Base-by-base conservation (phyloP, 2,329 filamentous ascomycete genomes). In the Pseudogymnoascus sp. region DNA sequence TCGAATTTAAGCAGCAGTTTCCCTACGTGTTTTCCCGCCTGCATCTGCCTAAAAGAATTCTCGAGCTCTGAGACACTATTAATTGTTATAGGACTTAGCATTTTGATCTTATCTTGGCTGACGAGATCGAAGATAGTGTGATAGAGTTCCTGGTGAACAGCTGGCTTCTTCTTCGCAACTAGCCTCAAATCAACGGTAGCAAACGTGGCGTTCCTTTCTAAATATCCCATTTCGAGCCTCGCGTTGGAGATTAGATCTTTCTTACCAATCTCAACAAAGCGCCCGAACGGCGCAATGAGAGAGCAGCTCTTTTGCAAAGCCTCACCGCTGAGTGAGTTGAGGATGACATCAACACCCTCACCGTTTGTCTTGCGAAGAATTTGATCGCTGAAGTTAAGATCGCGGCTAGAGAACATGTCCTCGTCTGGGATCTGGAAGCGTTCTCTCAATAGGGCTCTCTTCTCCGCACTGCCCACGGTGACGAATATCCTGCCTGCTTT, bases 281-380 rank as follows among this genome's bases (percentile, higher is more conserved):
- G 65, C 2, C 75, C 75, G 48, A 71, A 72, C 0, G 67, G 66
- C 4, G 73, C 72, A 17, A 75, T 69, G 51, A 77, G 80, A 7
- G 72, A 64, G 77, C 76, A 81, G 0, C 75, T 77, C 0, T 74
- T 72, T 15, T 76, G 75, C 0, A 81, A 68, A 51, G 60, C 69
- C 65, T 74, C 69, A 8, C 72, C 72, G n/a, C 68, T 61, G 2
- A 74, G 66, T n/a, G 71, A 72, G 55, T 74, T 74, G 5, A 75
- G 62, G 2, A 74, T 66, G 2, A 74, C 65, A 61, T 75, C 72
- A 12, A 74, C 72, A 15, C 73, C 73, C 12, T 65, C 27, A 7
- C 69, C 68, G 10, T 69, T 65, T 5, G 72, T 74, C 1, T 63
- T 64, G 6, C 61, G 13, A 59, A 63, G 66, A 6, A 76, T 65